Evolutionary conservation across 225 moss, liverwort and hornwort genomes (phyloP).

Genomic region (Pleurozium schreberi): DNA sequence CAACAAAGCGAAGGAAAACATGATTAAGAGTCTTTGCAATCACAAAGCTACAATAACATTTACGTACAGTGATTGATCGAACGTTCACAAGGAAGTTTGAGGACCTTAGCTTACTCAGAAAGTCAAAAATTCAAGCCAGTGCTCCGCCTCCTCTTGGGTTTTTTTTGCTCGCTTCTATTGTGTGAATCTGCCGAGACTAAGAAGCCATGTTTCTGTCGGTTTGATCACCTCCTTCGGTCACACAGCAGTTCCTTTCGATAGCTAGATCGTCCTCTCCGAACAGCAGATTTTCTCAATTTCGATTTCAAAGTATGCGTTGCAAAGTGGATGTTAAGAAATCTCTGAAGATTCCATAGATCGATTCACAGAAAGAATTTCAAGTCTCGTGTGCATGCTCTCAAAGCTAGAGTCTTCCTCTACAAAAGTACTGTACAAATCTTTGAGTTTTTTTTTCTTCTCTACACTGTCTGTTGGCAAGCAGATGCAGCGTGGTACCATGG

Average conservation of each 20-base stretch:
- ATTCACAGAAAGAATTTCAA: background rate
- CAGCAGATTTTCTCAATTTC: background rate
- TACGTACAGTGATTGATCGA: background rate
- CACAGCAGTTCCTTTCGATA: too few relatives aligned
- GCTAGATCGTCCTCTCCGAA: background rate
- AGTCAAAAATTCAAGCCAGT: too few relatives aligned
- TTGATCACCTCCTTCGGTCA: background rate
- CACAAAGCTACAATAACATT: background rate
- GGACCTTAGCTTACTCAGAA: too few relatives aligned
- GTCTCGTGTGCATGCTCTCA: background rate
- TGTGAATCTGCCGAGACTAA: background rate
- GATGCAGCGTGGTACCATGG: conserved; percentile 1
- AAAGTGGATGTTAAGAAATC: background rate
- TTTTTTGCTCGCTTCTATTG: too few relatives aligned
- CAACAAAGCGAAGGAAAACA: background rate
- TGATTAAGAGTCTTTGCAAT: too few relatives aligned
- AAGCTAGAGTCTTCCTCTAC: background rate
- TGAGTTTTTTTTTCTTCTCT: background rate
- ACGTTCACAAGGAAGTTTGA: background rate
- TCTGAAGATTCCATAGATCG: too few relatives aligned
- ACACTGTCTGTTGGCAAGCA: background rate
- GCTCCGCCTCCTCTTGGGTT: too few relatives aligned
- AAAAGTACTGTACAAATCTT: background rate
- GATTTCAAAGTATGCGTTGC: background rate
- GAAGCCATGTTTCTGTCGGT: background rate